Evolutionary conservation across 2,329 filamentous ascomycete species (phyloP).

Genomic region (Tolypocladium sp.): DNA sequence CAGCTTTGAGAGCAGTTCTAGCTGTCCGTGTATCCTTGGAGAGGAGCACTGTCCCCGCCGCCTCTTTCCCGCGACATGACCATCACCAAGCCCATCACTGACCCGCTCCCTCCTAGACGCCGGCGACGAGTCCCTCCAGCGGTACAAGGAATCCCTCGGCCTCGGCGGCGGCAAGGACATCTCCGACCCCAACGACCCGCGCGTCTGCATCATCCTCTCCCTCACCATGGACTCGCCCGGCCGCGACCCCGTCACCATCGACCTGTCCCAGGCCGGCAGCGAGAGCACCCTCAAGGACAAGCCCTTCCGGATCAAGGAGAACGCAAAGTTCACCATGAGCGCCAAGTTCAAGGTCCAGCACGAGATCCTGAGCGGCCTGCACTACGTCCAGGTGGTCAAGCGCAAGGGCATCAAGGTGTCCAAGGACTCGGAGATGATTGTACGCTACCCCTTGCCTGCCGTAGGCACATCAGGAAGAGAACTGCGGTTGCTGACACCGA

Average conservation of each 20-base stretch:
- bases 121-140: conserved; percentile 86
- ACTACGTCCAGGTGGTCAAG: conserved; percentile 93
- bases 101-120: conserved; percentile 34
- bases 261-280: conserved; percentile 66
- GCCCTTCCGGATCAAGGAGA: conserved; percentile 97
- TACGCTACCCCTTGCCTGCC: conserved; percentile 33
- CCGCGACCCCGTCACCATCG: conserved; percentile 78
- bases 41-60: not conserved
- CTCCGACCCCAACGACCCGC: conserved; percentile 70
- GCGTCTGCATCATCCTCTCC: conserved; percentile 87
- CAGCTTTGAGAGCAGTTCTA: not conserved
- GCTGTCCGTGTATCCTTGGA: too few species aligned
- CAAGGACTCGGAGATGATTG: conserved; percentile 98
- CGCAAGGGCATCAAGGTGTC: conserved; percentile 76
- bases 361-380: conserved; percentile 87
- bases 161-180: conserved; percentile 65
- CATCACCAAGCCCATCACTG: not conserved
- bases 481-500: not conserved
- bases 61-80: not conserved
- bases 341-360: conserved; percentile 93
- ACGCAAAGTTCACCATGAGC: conserved; percentile 87
- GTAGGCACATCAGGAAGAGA: not conserved
- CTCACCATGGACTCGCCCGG: conserved; percentile 82
- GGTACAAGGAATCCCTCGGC: conserved; percentile 95
- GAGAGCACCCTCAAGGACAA: conserved; percentile 75